Percentiles rank a stretch among this genome's conserved stretches.
These are phyloP conservation scores for Citrus mangshanensis DNA, from an alignment of 345 rosid species.

Conservation along the genomic window DNA sequence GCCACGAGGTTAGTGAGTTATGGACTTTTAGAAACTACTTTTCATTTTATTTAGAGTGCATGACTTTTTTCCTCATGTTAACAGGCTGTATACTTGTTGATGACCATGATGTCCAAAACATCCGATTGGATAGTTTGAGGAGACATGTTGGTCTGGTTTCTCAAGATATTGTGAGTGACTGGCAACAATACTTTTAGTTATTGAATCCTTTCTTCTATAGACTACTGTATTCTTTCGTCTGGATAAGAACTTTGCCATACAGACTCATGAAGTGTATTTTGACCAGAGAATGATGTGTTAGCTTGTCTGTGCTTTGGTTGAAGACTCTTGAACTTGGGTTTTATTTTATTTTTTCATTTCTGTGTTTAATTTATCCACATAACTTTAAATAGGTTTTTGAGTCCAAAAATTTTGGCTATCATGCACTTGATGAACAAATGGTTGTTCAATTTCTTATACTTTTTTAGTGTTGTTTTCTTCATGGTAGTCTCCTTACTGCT, in stretches of 20 bases:
- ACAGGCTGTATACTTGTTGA: constrained; percentile 71
- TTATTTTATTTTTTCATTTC: background rate
- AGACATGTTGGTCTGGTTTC: constrained; percentile 87
- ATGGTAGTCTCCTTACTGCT: background rate
- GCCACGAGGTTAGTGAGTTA: background rate
- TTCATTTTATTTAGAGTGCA: background rate
- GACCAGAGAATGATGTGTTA: background rate
- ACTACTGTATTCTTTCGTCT: background rate
- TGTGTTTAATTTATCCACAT: background rate
- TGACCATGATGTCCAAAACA: constrained; percentile 51
- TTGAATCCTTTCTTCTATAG: background rate
- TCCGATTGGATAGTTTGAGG: constrained; percentile 71
- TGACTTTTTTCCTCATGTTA: constrained; percentile 9
- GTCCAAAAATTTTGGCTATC: background rate
- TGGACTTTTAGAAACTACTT: background rate
- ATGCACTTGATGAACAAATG: background rate
- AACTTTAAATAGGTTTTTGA: background rate
- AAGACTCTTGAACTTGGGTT: background rate
- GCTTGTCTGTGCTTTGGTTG: background rate
- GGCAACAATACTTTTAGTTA: constrained; percentile 1
- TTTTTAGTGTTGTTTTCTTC: no score
- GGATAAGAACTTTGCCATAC: background rate
- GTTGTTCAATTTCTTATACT: background rate
- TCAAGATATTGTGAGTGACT: constrained; percentile 75
- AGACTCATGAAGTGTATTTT: background rate